Evolutionary conservation across 805 yeast species (phyloP), one percentile per base, ranked within the genome.

Genomic region (Zygosaccharomyces siamensis): DNA sequence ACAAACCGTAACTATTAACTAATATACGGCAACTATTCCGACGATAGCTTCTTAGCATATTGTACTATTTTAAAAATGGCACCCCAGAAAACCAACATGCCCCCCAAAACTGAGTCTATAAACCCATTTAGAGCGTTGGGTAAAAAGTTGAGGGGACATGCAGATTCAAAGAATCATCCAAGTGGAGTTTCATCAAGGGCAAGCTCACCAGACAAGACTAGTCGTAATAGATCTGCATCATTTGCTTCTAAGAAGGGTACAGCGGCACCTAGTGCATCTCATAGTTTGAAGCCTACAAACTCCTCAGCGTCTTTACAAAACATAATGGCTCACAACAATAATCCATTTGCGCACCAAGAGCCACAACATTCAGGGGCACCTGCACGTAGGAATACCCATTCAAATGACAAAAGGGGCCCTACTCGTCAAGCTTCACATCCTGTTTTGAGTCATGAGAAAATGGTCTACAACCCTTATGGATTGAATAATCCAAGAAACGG

Each of bases 391-490:
- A 41, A 30, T 14, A 41, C 44, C 12, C 44, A 41, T 11, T 30
- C 44, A n/a, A 41, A 8, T 30, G 36, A 33, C 16, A 41, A 41
- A 16, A 41, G 20, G 27, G 26, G 30, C 6, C 28, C 36, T 7
- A 16, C 44, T 30, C 44, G 44, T 16, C 21, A 41, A 38, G 21
- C 28, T 16, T 24, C 44, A n/a, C 60, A 54, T 41, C 54, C 53
- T 30, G 46, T 42, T 14, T 43, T 55, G 39, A 53, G 55, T 27
- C 50, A 53, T n/a, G 62, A 64, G 33, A 80, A 77, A 49, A 71
- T 81, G 59, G 76, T 75, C 39, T 83, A 82, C 64, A 83, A 83
- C 57, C 89, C 89, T 1, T 83, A 79, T 60, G 89, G 88, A 1
- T 50, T 62, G 20, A 59, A 54, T 38, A 48, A 45, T 2, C 36